Base-by-base conservation (phyloP, 345 rosid genomes). In the Dipteronia dyeriana region DNA sequence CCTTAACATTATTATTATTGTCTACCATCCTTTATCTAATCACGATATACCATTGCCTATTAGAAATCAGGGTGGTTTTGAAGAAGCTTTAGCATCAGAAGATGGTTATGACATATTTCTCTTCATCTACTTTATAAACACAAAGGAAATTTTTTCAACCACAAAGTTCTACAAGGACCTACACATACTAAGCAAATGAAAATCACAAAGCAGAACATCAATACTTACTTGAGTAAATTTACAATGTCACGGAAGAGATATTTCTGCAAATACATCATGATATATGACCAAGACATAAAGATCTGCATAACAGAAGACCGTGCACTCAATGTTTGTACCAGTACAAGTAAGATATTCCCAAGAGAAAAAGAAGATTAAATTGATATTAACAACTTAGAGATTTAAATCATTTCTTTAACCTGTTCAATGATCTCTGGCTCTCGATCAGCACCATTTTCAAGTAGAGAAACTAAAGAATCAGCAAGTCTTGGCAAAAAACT, bases 371-470 rank as follows among this genome's bases (percentile, higher is more conserved):
- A 26, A 29, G 22, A 65, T 1, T 26, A 9, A 26, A 51, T 29
- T 53, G 64, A 62, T 9, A 69, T 49, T 29, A 70, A 72, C 31
- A 31, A n/a, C 59, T 75, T 1, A 60, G 16, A 20, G 61, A 29
- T 8, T 66, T 31, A 77, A 82, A 70, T 31, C 34, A 73, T 53
- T 59, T 67, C 54, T 25, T 59, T 74, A 70, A 95, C 98, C 98
- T 93, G 97, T 86, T 95, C 92, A 80, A 95, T 78, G 75, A 93
- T 90, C 78, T 95, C 98, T 23, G 99, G 88, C 81, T 93, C 98
- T 78, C 91, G 90, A 68, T 91, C 90, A 22, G 91, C 99, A 71
- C 98, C 98, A 84, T 78, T 85, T 80, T 90, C 68, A 43, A 95
- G 90, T 61, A 93, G 96, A 79, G 81, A 75, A 53, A 84, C 85